Evolutionary conservation across 2,329 filamentous ascomycete genomes (phyloP), one percentile per base, ranked within the genome.

Genomic region (Alternaria sp.): DNA sequence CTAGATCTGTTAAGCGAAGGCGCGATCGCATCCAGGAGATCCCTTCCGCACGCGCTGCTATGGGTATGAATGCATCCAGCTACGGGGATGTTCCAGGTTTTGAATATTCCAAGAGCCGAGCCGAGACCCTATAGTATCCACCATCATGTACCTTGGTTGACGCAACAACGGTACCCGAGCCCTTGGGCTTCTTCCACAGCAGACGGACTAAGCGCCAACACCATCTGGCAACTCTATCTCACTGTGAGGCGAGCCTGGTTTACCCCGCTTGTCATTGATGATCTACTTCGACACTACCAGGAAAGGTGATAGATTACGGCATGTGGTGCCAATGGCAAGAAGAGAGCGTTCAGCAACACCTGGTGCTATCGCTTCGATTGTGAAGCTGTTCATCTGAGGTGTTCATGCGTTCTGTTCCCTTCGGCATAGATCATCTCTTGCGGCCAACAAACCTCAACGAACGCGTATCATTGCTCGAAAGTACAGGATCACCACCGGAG

Each of bases 11-110:
- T 23, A 44, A 54, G 55, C 60, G 53, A 63, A 62, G 61, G 60
- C 64, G 65, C 53, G 57, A 60, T 45, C 46, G 61, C 63, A 45
- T 63, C 66, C 70, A 64, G 71, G 68, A 64, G 33, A 71, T 47
- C 70, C 71, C 58, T 64, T 59, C 67, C 46, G 18, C 44, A 44
- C 20, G 21, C 51, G 37, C 55, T 61, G 18, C 58, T 53, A 65
- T 71, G 67, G 66, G 69, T 67, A 66, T 62, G 50, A 58, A 28
- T 69, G 69, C 67, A 67, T 70, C 44, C 23, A 56, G 51, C 50
- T 43, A 37, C 51, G 46, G 18, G 33, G 45, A 49, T 62, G 25
- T 41, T n/a, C 49, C 51, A 64, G 50, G 58, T 25, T 58, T 21
- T n/a, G 45, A 30, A 18, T 41, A 58, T 28, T 23, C 37, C 50